Conservation (phyloP, 2,329 filamentous ascomycete species). For the Colletotrichum siamense region DNA sequence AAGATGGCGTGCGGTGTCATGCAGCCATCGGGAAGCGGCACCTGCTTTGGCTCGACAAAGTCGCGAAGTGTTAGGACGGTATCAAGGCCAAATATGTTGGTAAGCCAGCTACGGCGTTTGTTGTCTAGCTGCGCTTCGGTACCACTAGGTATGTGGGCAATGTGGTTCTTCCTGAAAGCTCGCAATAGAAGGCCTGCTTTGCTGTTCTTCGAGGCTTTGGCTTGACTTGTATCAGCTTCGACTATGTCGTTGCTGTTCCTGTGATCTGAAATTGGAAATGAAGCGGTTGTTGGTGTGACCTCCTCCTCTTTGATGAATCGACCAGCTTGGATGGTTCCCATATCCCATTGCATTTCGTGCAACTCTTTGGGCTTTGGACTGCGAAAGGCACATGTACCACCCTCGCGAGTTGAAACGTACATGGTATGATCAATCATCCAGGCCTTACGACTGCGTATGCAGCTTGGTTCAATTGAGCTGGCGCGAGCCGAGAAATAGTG, state of each 20-base stretch:
- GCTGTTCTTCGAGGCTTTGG: background rate
- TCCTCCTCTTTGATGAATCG: conserved; percentile 39
- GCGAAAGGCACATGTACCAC: conserved; percentile 41
- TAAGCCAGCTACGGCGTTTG: conserved; percentile 3
- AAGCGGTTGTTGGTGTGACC: conserved; percentile 24
- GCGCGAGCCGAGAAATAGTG: conserved; percentile 31
- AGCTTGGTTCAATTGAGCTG: conserved; percentile 32
- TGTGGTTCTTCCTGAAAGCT: background rate
- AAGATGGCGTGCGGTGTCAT: conserved; percentile 50
- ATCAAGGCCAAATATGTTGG: conserved; percentile 9
- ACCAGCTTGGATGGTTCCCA: conserved; percentile 30
- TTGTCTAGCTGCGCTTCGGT: background rate
- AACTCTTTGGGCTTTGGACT: conserved; percentile 43
- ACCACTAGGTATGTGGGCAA: background rate
- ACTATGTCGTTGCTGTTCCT: conserved; percentile 22
- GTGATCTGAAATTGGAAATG: background rate
- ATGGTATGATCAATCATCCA: conserved; percentile 50
- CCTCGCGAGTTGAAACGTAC: conserved; percentile 42
- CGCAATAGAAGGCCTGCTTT: background rate
- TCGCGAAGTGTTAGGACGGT: conserved; percentile 7
- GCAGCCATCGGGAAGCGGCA: conserved; percentile 38
- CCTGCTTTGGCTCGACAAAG: conserved; percentile 1
- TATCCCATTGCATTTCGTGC: conserved; percentile 46
- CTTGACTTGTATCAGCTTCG: background rate
- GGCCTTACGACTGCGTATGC: conserved; percentile 42